A percentile compares a stretch with the other conserved stretches of the same genome.
phyloP scores from a whole-genome alignment of 1,284 basidiomycete genomes.

The Rhodotorula sp. region DNA sequence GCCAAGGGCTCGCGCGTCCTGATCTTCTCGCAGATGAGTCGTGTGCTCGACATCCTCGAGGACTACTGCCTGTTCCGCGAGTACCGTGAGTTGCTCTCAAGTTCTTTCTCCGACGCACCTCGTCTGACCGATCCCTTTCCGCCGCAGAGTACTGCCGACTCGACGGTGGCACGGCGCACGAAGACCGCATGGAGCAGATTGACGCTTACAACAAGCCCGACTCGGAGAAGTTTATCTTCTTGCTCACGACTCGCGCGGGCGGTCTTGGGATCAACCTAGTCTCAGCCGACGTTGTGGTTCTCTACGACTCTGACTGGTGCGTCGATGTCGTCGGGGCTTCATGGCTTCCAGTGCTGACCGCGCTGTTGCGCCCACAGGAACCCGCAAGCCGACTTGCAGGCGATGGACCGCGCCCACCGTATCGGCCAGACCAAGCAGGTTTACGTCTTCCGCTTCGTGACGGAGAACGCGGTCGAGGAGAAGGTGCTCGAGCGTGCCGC shows the following conservation, averaged over 20 bases:
- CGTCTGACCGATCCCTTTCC: background rate
- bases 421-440: constrained; percentile 99
- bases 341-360: background rate
- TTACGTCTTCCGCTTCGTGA: constrained; percentile 96
- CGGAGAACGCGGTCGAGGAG: constrained; percentile 94
- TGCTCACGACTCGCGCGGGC: constrained; percentile 96
- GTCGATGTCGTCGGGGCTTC: background rate
- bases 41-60: constrained; percentile 90
- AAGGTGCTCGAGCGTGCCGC: constrained; percentile 94
- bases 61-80: constrained; percentile 93
- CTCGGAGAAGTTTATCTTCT: constrained; percentile 94
- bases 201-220: constrained; percentile 97
- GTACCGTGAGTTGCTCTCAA: constrained; percentile 63
- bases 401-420: constrained; percentile 98
- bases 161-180: constrained; percentile 91
- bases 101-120: background rate
- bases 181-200: constrained; percentile 91
- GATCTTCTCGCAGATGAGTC: constrained; percentile 99
- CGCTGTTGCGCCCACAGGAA: constrained; percentile 60
- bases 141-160: constrained; percentile 88
- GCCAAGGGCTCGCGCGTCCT: constrained; percentile 89
- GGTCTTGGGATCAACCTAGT: constrained; percentile 97
- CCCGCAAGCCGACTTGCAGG: constrained; percentile 96
- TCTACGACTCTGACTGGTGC: constrained; percentile 98
- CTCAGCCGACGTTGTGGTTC: constrained; percentile 88